phyloP scores from a whole-genome alignment of 2,329 filamentous ascomycete species.

The Leptosphaerulina australis region DNA sequence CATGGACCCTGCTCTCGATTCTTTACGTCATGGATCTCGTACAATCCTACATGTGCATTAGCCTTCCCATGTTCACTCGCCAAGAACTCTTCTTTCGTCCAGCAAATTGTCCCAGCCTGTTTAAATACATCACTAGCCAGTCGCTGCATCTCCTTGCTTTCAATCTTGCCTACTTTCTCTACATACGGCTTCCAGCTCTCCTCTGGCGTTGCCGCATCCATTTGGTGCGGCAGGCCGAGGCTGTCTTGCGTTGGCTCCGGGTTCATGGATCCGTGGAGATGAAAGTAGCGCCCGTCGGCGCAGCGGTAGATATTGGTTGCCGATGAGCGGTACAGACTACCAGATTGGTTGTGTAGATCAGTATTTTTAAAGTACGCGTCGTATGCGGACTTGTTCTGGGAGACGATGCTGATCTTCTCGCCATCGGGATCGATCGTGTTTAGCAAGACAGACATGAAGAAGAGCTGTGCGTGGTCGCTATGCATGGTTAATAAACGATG shows the following conservation, averaged over 20 bases:
- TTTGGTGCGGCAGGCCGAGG: slow-evolving; percentile 44
- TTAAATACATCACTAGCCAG: slow-evolving; percentile 47
- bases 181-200: slow-evolving; percentile 43
- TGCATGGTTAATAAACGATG: background rate
- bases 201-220: slow-evolving; percentile 34
- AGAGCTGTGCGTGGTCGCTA: slow-evolving; percentile 53
- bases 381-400: slow-evolving; percentile 18
- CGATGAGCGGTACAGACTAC: slow-evolving; percentile 34
- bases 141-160: slow-evolving; percentile 44
- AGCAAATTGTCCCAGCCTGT: slow-evolving; percentile 52
- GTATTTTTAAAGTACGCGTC: slow-evolving; percentile 36
- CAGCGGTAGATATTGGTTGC: slow-evolving; percentile 57
- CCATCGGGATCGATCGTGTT: slow-evolving; percentile 45
- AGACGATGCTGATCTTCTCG: slow-evolving; percentile 25
- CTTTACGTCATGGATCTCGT: slow-evolving; percentile 44
- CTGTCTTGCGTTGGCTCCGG: slow-evolving; percentile 51
- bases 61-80: slow-evolving; percentile 52
- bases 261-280: slow-evolving; percentile 57
- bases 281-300: slow-evolving; percentile 55
- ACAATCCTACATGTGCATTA: slow-evolving; percentile 52
- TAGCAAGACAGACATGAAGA: slow-evolving; percentile 51
- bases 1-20: slow-evolving; percentile 38
- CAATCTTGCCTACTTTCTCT: slow-evolving; percentile 43
- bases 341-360: slow-evolving; percentile 30
- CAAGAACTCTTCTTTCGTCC: slow-evolving; percentile 48